Evolutionary conservation across 73 alveolate genomes (phyloP), one percentile per base, ranked within the genome.

Genomic region (Paramecium tetraurelia): DNA sequence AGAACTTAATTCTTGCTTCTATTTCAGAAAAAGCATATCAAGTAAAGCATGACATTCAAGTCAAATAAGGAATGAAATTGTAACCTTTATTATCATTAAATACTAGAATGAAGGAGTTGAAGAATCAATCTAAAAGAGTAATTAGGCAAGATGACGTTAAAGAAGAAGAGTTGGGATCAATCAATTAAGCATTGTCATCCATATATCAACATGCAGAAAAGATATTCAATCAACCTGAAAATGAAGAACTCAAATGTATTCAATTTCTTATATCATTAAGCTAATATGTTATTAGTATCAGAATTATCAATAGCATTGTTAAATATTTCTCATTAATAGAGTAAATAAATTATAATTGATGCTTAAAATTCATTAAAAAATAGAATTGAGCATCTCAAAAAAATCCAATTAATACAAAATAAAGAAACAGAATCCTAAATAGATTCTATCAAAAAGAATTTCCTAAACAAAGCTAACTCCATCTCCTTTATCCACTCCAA

Each of bases 1-100:
- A 58, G 53, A 77, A 86, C 31, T 58, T 86, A 27, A 58, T 58
- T 7, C 57, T 86, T 50, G 85, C 76, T 63, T 58, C 71, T 10
- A 86, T 86, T n/a, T 43, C 85, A 12, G 93, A 86, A 35, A 63
- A 86, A n/a, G 93, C 93, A 59, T 63, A 35, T 48, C 12, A 86
- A 41, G n/a, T 36, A 2, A 48, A 84, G 9, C 92, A 84, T 50
- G 72, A 84, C 22, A 41, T 84, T 48, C 24, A 84, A 44, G 77
- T 84, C 7, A 44, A 48, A 44, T 22, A 41, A 46, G 72, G 77
- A 43, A 50, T 48, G 80, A 53, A 84, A 84, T 31, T 36, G 77
- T 84, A 84, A 48, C 11, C 2, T 0, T 7, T 40, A 40, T 40
- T 7, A 4, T 36, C 0, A 27, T 59, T 59, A 20, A 46, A 5